Evolutionary conservation across 176 grass and related monocot species (phyloP), one percentile per base, ranked within the genome.

Genomic region (Phoenix dactylifera): DNA sequence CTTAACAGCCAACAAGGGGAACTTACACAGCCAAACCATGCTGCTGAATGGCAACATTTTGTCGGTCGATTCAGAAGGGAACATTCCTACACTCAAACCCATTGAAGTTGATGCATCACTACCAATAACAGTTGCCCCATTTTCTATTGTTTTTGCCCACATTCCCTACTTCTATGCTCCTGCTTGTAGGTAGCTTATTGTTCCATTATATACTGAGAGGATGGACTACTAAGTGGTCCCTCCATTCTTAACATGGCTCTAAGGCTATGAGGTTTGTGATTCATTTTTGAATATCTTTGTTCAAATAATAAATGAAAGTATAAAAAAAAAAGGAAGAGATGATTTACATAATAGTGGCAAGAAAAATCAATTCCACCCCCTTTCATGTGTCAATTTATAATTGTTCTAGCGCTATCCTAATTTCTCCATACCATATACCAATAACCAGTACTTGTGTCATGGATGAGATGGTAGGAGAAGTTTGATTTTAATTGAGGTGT

Each of bases 11-110:
- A 89, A 78, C 64, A 69, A 74, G 44, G 79, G 84, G 22, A 74
- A 92, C 20, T 20, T 98, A 55, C 93, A 98, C 64, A 98, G 93
- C 82, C 93, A 92, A 25, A 83, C 75, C 22, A 65, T 92, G 87
- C 24, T 98, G 54, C 78, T 98, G 15, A 98, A 98, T 64, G 87
- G 78, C 70, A 85, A 83, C 3, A 20, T 79, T 48, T 56, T 98
- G 69, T 77, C 56, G 1, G 63, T 83, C 7, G 74, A 83, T 73
- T 78, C 71, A 26, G 56, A 71, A 15, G 84, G 84, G 52, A 68
- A 59, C 18, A 91, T 98, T 76, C 93, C 93, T 5, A 64, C 83
- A 62, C 72, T 98, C 55, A 70, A 78, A 48, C 81, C 87, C 4
- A 62, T 86, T 32, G 55, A 73, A 54, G 67, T 89, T 23, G 70